phyloP scores from a whole-genome alignment of 495 filamentous ascomycete species.

The Chaetomium tenue region DNA sequence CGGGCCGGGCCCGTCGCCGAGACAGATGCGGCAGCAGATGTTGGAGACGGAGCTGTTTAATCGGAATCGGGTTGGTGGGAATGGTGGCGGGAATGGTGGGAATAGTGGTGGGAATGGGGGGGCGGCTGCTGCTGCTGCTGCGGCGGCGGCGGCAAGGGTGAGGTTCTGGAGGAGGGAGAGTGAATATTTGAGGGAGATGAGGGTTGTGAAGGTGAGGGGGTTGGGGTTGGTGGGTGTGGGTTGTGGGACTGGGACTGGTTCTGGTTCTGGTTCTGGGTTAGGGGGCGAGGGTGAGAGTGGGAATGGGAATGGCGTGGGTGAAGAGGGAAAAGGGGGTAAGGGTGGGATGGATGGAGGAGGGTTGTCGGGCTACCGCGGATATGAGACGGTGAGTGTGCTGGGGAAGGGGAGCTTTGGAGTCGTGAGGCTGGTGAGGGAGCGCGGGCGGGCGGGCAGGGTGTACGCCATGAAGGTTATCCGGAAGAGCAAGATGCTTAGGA shows the following conservation, averaged over 20 bases:
- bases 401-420: constrained; percentile 95
- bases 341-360: constrained; percentile 5
- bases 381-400: constrained; percentile 78
- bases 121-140: neutral
- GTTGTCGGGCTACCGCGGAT: constrained; percentile 46
- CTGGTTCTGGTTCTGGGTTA: neutral
- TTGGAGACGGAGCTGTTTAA: constrained; percentile 62
- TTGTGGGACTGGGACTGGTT: constrained; percentile 28
- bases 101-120: constrained; percentile 11
- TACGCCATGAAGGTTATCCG: constrained; percentile 97
- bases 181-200: constrained; percentile 69
- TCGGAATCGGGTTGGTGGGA: constrained; percentile 19
- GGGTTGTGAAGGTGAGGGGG: constrained; percentile 64
- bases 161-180: constrained; percentile 66
- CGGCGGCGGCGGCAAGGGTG: constrained; percentile 49
- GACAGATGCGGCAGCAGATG: constrained; percentile 63
- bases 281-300: constrained; percentile 18
- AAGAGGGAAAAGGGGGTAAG: constrained; percentile 5
- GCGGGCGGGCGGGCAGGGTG: constrained; percentile 53
- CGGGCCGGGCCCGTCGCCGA: constrained; percentile 44
- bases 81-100: neutral
- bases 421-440: constrained; percentile 77
- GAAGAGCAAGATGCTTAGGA: constrained; percentile 85
- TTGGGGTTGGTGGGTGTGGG: constrained; percentile 29
- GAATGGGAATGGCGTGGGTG: constrained; percentile 8